Evolutionary conservation across 2,329 filamentous ascomycete species (phyloP).

Genomic region (Pestalotiopsis fici): DNA sequence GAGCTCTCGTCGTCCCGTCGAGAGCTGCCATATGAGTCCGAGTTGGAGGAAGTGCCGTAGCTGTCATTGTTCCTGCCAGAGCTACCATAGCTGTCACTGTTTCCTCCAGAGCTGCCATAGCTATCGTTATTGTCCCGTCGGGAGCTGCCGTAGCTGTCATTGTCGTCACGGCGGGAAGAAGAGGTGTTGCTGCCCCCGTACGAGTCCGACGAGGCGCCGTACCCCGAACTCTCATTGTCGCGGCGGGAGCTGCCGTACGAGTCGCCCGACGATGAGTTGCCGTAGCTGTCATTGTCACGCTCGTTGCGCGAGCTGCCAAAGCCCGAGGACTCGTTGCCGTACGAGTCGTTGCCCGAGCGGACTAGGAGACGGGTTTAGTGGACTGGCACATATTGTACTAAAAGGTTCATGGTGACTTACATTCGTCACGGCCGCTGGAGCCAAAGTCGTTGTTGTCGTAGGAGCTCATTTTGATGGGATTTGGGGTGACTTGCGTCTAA

Average conservation of each 20-base stretch:
- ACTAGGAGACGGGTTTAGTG: not conserved
- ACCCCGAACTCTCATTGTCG: not conserved
- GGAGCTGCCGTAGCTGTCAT: not conserved
- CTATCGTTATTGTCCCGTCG: not conserved
- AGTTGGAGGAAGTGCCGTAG: not conserved
- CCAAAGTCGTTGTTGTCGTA: conserved; percentile 4
- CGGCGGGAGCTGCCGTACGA: not conserved
- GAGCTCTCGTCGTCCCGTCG: conserved; percentile 5
- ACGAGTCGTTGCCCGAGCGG: conserved; percentile 4
- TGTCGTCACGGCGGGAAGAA: not conserved
- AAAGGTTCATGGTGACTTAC: not conserved
- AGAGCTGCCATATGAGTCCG: conserved; percentile 1
- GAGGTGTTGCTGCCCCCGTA: too few relatives aligned
- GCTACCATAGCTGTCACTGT: not conserved
- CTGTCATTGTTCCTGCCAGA: not conserved
- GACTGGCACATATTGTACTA: not conserved
- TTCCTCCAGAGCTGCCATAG: not conserved
- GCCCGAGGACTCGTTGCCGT: not conserved
- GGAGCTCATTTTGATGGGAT: conserved; percentile 2
- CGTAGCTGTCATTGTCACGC: not conserved
- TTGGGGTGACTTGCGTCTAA: not conserved
- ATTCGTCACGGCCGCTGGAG: not conserved
- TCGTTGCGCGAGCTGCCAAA: not conserved
- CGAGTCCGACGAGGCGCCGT: too few relatives aligned
- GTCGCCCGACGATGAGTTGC: not conserved